phyloP scores from a whole-genome alignment of 257 asterid species.

The Verbascum thapsus region DNA sequence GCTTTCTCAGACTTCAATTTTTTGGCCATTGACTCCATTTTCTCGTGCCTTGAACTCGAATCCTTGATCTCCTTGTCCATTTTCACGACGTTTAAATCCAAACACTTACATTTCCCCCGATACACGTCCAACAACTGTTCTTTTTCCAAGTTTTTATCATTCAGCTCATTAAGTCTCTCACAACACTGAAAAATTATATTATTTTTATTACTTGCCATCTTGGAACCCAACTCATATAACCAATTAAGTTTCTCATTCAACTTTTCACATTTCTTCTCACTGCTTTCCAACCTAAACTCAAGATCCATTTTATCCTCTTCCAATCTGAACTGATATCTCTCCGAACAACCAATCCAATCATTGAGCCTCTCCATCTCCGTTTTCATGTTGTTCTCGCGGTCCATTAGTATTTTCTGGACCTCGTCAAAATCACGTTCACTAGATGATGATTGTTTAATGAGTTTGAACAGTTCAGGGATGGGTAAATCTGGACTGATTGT shows the following conservation, averaged over 20 bases:
- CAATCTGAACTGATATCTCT: slow-evolving; percentile 22
- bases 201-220: slow-evolving; percentile 1
- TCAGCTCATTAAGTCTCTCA: slow-evolving; percentile 21
- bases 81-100: slow-evolving; percentile 1
- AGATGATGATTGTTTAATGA: slow-evolving; percentile 29
- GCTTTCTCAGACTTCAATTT: slow-evolving; percentile 22
- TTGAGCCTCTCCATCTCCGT: slow-evolving; percentile 32
- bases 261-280: slow-evolving; percentile 15
- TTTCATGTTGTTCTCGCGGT: slow-evolving; percentile 34
- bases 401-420: slow-evolving; percentile 31
- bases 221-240: too few species aligned
- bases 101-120: neutral
- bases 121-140: slow-evolving; percentile 8
- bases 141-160: slow-evolving; percentile 19
- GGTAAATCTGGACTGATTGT: slow-evolving; percentile 19
- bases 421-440: slow-evolving; percentile 27
- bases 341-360: slow-evolving; percentile 17
- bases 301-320: too few species aligned
- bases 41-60: slow-evolving; percentile 23
- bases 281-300: slow-evolving; percentile 27
- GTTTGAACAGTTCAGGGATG: slow-evolving; percentile 36
- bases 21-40: slow-evolving; percentile 18
- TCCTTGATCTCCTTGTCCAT: slow-evolving; percentile 26
- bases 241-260: slow-evolving; percentile 24
- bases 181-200: slow-evolving; percentile 14